Conservation (phyloP, 352 stramenopile species). For the Phytophthora kernoviae region DNA sequence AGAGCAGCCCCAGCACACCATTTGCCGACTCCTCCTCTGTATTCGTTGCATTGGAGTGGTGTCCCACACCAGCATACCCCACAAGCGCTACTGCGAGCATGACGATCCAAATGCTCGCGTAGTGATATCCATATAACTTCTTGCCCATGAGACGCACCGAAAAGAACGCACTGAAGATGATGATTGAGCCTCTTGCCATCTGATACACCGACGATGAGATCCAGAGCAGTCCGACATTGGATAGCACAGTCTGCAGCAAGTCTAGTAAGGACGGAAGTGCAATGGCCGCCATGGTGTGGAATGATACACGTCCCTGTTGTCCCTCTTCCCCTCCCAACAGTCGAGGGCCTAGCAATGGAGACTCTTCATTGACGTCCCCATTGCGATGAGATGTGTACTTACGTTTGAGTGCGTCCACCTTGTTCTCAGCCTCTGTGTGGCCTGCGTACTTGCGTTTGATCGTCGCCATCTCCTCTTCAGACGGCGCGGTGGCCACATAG, state of each 20-base stretch:
- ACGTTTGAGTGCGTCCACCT: conserved; percentile 44
- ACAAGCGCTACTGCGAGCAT: conserved; percentile 73
- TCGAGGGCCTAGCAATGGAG: conserved; percentile 30
- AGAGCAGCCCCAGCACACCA: conserved; percentile 66
- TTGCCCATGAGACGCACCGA: conserved; percentile 86
- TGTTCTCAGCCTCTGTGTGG: conserved; percentile 45
- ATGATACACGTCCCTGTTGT: conserved; percentile 37
- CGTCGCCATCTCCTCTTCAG: conserved; percentile 34
- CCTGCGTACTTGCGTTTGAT: conserved; percentile 52
- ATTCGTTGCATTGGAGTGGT: conserved; percentile 21
- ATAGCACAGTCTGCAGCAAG: conserved; percentile 84
- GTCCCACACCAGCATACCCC: conserved; percentile 64
- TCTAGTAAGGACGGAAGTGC: conserved; percentile 79
- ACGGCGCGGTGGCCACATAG: conserved; percentile 57
- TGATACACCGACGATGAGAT: conserved; percentile 91
- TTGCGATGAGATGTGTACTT: conserved; percentile 31
- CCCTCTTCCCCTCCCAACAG: conserved; percentile 19
- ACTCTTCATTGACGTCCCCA: conserved; percentile 34
- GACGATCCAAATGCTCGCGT: conserved; percentile 81
- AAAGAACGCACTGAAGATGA: conserved; percentile 91
- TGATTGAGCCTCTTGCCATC: conserved; percentile 90
- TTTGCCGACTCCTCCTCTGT: conserved; percentile 39
- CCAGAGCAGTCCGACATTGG: conserved; percentile 88
- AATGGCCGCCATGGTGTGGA: conserved; percentile 64
- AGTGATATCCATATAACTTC: conserved; percentile 85